Evolutionary conservation across 2,329 filamentous ascomycete species (phyloP).

Genomic region (Scedosporium boydii): DNA sequence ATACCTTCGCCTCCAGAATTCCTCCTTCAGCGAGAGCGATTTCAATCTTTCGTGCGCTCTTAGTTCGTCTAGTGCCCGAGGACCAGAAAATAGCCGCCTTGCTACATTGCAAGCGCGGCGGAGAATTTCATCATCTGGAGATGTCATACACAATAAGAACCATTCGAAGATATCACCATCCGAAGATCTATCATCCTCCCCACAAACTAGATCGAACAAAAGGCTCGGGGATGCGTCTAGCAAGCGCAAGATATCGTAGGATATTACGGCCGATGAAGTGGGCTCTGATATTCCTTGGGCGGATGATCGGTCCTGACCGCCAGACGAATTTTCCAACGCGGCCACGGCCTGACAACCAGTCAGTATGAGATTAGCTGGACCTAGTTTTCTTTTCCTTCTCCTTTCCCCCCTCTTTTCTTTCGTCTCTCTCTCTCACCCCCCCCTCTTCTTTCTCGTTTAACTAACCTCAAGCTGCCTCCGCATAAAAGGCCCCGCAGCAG

Average conservation of each 20-base stretch:
- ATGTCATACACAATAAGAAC: conserved; percentile 45
- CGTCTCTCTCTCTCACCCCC: too few species aligned
- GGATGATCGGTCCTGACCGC: neutral
- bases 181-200: conserved; percentile 15
- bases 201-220: conserved; percentile 12
- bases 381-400: neutral
- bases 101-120: conserved; percentile 37
- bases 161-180: conserved; percentile 31
- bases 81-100: conserved; percentile 34
- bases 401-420: too few species aligned
- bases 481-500: conserved; percentile 45
- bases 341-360: neutral
- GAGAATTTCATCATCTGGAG: conserved; percentile 38
- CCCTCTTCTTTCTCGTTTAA: neutral
- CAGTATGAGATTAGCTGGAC: neutral
- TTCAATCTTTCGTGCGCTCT: conserved; percentile 25
- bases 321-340: neutral
- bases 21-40: conserved; percentile 27
- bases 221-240: conserved; percentile 38
- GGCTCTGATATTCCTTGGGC: neutral
- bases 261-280: conserved; percentile 29
- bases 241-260: conserved; percentile 47
- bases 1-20: conserved; percentile 45
- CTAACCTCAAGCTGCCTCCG: conserved; percentile 46
- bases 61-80: conserved; percentile 24